A percentile compares a stretch with the other conserved stretches of the same genome.
phyloP scores from a whole-genome alignment of 345 rosid species.

The Murraya paniculata region DNA sequence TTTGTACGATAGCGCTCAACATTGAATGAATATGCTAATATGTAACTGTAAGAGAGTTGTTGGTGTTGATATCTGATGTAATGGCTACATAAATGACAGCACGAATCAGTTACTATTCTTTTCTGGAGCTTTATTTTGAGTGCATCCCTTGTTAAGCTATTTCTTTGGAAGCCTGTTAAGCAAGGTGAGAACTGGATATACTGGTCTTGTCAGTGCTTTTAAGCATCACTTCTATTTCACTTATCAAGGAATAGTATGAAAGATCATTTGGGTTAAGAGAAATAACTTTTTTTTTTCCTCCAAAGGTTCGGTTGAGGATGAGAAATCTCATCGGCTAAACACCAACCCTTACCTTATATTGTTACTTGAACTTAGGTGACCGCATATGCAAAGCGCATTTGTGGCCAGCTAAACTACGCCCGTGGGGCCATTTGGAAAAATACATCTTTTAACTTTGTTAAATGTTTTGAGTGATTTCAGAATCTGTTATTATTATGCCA shows the following conservation, averaged over 20 bases:
- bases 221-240: not conserved
- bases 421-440: too few relatives aligned
- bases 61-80: constrained; percentile 18
- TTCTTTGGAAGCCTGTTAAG: constrained; percentile 44
- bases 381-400: too few relatives aligned
- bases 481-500: constrained; percentile 75
- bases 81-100: constrained; percentile 39
- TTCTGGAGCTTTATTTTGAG: constrained; percentile 49
- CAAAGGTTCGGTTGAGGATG: too few relatives aligned
- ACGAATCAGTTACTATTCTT: constrained; percentile 30
- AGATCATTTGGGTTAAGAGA: not conserved
- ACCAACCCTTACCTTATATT: too few relatives aligned
- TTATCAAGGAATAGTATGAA: not conserved
- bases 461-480: constrained; percentile 43
- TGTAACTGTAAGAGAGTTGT: not conserved
- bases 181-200: constrained; percentile 46
- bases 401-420: too few relatives aligned
- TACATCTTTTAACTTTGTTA: constrained; percentile 8
- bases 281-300: too few relatives aligned
- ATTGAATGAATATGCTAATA: not conserved
- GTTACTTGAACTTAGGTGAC: too few relatives aligned
- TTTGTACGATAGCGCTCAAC: not conserved
- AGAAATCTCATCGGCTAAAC: too few relatives aligned
- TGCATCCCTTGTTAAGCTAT: constrained; percentile 42
- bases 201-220: not conserved